Evolutionary conservation across 1,139 yeast genomes (phyloP), one percentile per base, ranked within the genome.

Genomic region (Chernovozyma aurita): DNA sequence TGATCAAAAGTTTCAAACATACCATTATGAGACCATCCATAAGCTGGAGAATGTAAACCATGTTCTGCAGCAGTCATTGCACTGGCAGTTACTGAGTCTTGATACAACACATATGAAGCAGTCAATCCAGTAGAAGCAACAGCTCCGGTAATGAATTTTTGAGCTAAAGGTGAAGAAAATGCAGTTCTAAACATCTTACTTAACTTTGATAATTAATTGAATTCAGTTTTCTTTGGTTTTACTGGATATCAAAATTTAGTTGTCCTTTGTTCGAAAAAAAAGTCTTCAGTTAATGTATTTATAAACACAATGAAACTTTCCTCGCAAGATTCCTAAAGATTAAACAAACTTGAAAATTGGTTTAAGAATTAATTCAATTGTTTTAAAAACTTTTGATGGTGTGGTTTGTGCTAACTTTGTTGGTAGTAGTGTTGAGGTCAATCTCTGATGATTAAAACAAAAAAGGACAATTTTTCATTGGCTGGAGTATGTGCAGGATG

Each of bases 41-140:
- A 90, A 44, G 80, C 80, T 48, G 97, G 96, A 32, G 98, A 82
- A 65, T 92, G 98, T 61, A 92, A 78, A 52, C 99, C 99, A 68
- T 92, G 97, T 72, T 92, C 99, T 48, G 97, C 96, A 48, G 95
- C 95, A 39, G 98, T 90, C 95, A 90, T 86, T 56, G 99, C 98
- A 56, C 78, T 80, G 43, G 97, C 96, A 43, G 85, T 77, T 64
- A 81, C 76, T 17, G 86, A 72, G 61, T 83, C 92, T 53, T 84
- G 80, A 67, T 85, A 86, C 55, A 85, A 73, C 59, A 82, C 65
- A 59, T 82, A 83, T 32, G 87, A 80, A 37, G 88, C 85, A 44
- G 83, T 73, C 49, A 81, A 65, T 46, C 90, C 90, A 42, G 82
- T 70, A 39, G 73, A 70, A 45, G 84, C 84, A 49, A 78, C 80